Base-by-base conservation (phyloP, 1,284 basidiomycete genomes). In the Puccinia horiana region DNA sequence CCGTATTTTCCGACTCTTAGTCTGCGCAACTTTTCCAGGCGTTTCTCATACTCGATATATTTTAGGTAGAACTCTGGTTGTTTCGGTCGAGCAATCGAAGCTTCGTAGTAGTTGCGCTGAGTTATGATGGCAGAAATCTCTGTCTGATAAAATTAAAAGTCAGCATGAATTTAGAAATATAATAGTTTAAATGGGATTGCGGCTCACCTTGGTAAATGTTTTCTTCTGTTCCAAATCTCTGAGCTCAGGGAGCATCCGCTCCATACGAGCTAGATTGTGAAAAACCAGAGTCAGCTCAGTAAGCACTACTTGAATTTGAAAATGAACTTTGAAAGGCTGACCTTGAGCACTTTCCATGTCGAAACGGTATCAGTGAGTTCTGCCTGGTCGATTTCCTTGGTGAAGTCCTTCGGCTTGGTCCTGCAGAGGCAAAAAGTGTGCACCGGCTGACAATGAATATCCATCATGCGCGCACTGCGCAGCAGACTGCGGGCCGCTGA, bases 41-140 rank as follows among this genome's bases (percentile, higher is more conserved):
- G 70, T 69, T 74, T 73, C 65, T 82, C 80, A 70, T 82, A 82
- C 18, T 82, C 80, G 26, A 82, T 82, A 70, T 82, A 82, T 44
- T 65, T 63, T 14, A 82, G 29, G 49, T 76, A 82, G 32, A 42
- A 74, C 26, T 82, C 58, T 32, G 70, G 20, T 56, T 70, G 70
- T 37, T 70, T 75, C 14, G 80, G 80, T 56, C 80, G 67, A 42
- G 61, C 44, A 40, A 76, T 82, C 37, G 54, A 72, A 52, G 80
- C 80, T 65, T 82, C 80, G 73, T 76, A 74, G 29, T 65, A 74
- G 56, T 75, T 73, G 20, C 80, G 70, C 49, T 82, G 80, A 52
- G 72, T 61, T 6, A 82, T 63, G 40, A 82, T 82, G 26, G 80
- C 80, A 18, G 80, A 82, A n/a, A 82, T 82, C 35, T 76, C 80